Evolutionary conservation across 1,284 basidiomycete species (phyloP).

Genomic region (Ceratobasidium papillatum): DNA sequence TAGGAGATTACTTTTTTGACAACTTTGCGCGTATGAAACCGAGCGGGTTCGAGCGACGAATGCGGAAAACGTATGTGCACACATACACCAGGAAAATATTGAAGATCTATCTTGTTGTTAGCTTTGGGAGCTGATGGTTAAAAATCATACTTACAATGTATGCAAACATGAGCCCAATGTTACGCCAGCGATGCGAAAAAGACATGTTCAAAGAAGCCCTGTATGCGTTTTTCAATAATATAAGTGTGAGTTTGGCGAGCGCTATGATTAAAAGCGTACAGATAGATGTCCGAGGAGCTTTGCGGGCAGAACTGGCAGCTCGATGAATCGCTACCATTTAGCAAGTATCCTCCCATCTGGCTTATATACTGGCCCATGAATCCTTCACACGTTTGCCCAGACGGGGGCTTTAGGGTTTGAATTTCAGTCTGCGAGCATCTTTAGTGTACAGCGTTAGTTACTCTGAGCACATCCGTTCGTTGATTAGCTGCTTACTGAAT

Average conservation of each 20-base stretch:
- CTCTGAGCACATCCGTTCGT: constrained; percentile 46
- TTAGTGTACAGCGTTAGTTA: constrained; percentile 52
- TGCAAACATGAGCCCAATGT: constrained; percentile 74
- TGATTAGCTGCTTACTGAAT: neutral
- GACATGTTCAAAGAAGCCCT: constrained; percentile 75
- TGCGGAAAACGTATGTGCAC: constrained; percentile 28
- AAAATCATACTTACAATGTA: constrained; percentile 51
- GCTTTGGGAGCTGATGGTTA: too few species aligned
- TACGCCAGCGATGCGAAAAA: constrained; percentile 74
- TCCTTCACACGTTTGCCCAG: constrained; percentile 73
- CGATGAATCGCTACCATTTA: constrained; percentile 69
- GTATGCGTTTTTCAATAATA: too few species aligned
- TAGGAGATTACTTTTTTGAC: too few species aligned
- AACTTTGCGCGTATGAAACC: neutral
- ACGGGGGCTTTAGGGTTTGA: constrained; percentile 72
- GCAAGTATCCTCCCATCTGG: constrained; percentile 77
- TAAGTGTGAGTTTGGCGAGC: neutral
- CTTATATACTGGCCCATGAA: constrained; percentile 76
- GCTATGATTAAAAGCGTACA: constrained; percentile 1
- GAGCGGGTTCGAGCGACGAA: constrained; percentile 13
- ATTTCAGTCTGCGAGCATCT: constrained; percentile 74
- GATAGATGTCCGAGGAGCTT: constrained; percentile 59
- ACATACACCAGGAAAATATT: constrained; percentile 11
- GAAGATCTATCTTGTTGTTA: constrained; percentile 10
- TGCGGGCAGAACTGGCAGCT: constrained; percentile 68